A percentile compares a stretch with the other conserved stretches of the same genome.
Evolutionary conservation across 1,139 yeast genomes (phyloP).

Genomic region (Taphrina deformans): DNA sequence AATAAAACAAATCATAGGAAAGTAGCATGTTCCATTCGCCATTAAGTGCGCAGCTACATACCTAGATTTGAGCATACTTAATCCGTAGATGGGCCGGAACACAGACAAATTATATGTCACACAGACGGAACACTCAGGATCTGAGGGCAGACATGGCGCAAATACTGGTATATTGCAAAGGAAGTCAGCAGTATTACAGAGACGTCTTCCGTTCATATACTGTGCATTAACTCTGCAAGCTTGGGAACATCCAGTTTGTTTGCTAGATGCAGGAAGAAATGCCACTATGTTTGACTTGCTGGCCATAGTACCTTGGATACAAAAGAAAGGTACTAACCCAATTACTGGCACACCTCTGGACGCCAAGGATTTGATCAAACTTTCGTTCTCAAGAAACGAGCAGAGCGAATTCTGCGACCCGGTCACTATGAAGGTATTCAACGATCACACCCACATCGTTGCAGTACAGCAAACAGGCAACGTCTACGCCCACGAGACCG

Average conservation of each 20-base stretch:
- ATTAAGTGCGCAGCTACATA: too few relatives aligned
- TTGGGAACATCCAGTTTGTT: slow-evolving; percentile 44
- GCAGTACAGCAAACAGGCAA: slow-evolving; percentile 44
- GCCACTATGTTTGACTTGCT: slow-evolving; percentile 44
- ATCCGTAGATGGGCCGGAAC: slow-evolving; percentile 48
- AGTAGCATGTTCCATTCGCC: too few relatives aligned
- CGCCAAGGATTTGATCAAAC: slow-evolving; percentile 42
- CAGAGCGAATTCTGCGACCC: slow-evolving; percentile 46
- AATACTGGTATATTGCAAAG: slow-evolving; percentile 42
- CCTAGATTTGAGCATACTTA: too few relatives aligned
- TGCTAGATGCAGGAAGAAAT: slow-evolving; percentile 42
- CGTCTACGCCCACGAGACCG: slow-evolving; percentile 45
- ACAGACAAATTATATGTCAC: slow-evolving; percentile 48
- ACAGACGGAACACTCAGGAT: slow-evolving; percentile 42
- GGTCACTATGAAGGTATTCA: slow-evolving; percentile 45
- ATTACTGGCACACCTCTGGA: slow-evolving; percentile 43
- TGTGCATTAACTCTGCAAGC: slow-evolving; percentile 47
- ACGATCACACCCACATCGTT: slow-evolving; percentile 43
- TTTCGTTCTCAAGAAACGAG: slow-evolving; percentile 43
- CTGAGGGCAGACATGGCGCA: slow-evolving; percentile 42
- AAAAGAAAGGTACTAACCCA: slow-evolving; percentile 45
- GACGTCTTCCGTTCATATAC: slow-evolving; percentile 45
- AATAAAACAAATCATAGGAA: too few relatives aligned
- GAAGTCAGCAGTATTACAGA: slow-evolving; percentile 34
- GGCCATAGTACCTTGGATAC: slow-evolving; percentile 45